Conservation (phyloP, 2,329 filamentous ascomycete genomes). For the Emericellopsis cladophorae region DNA sequence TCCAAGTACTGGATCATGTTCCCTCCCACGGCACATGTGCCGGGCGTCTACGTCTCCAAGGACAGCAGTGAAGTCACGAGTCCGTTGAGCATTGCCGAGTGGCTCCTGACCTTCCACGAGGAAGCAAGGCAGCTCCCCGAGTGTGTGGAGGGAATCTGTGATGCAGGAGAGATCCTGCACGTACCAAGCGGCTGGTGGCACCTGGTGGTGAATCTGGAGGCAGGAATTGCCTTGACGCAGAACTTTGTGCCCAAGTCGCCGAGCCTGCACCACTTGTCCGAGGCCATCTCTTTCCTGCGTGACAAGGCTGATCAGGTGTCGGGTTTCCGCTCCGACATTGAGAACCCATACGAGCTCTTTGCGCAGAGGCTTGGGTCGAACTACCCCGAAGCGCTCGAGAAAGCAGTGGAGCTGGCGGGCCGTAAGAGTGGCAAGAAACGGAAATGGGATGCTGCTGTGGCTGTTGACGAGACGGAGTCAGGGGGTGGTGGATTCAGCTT, state of each 20-base stretch:
- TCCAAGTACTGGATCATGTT: slow-evolving; percentile 99
- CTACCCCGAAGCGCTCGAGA: slow-evolving; percentile 55
- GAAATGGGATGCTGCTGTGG: slow-evolving; percentile 73
- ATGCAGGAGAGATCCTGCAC: slow-evolving; percentile 74
- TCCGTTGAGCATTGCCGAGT: slow-evolving; percentile 92
- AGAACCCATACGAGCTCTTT: slow-evolving; percentile 65
- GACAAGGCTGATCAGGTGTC: slow-evolving; percentile 79
- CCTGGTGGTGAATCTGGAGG: slow-evolving; percentile 79
- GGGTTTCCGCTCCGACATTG: slow-evolving; percentile 63
- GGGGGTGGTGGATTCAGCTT: slow-evolving; percentile 35
- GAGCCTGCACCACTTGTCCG: slow-evolving; percentile 44
- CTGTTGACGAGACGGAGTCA: slow-evolving; percentile 18
- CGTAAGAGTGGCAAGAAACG: slow-evolving; percentile 57
- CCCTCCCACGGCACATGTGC: slow-evolving; percentile 63
- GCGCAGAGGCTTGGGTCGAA: slow-evolving; percentile 49
- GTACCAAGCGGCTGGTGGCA: slow-evolving; percentile 97
- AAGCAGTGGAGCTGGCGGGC: slow-evolving; percentile 52
- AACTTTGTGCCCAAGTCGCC: slow-evolving; percentile 73
- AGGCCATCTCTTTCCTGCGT: slow-evolving; percentile 67
- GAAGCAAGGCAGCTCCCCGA: slow-evolving; percentile 65
- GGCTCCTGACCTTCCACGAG: slow-evolving; percentile 79
- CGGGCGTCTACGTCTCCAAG: slow-evolving; percentile 78
- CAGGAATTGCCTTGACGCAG: slow-evolving; percentile 80
- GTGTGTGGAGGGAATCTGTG: slow-evolving; percentile 77
- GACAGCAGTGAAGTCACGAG: slow-evolving; percentile 91